Percentiles rank a stretch among this genome's conserved stretches.
phyloP scores from a whole-genome alignment of 805 yeast genomes.

The Wickerhamomyces subpelliculosus region DNA sequence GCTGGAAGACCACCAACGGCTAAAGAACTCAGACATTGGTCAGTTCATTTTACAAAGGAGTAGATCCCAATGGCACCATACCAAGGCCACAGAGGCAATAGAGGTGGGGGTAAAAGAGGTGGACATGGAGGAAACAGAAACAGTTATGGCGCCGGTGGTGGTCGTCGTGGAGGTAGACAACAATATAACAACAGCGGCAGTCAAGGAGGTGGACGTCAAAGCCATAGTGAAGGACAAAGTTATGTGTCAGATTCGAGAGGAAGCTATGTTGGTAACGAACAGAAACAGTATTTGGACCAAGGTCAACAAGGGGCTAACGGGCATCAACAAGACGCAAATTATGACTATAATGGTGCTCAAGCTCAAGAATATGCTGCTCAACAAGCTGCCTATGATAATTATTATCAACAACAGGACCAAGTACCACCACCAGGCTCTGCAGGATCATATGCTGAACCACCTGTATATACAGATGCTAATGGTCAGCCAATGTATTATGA shows the following conservation, averaged over 20 bases:
- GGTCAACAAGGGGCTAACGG: too few relatives aligned
- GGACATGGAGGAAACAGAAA: background rate
- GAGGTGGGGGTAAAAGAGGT: background rate
- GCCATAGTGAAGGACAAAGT: background rate
- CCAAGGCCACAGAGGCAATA: background rate
- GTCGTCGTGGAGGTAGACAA: background rate
- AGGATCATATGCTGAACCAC: background rate
- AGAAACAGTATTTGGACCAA: too few relatives aligned
- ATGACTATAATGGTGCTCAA: too few relatives aligned
- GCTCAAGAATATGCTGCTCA: too few relatives aligned
- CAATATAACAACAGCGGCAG: too few relatives aligned
- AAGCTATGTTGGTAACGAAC: too few relatives aligned
- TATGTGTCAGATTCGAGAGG: too few relatives aligned
- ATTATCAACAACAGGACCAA: background rate
- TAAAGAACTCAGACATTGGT: background rate
- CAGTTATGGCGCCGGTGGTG: background rate
- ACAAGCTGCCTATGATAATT: background rate
- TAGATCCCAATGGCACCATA: background rate
- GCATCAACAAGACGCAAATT: too few relatives aligned
- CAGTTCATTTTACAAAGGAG: background rate
- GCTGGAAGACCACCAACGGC: background rate
- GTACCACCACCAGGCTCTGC: background rate
- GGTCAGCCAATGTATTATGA: background rate
- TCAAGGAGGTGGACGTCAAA: background rate
- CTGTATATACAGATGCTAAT: background rate